Evolutionary conservation across 2,329 filamentous ascomycete species (phyloP).

Genomic region (Claviceps lovelessii): DNA sequence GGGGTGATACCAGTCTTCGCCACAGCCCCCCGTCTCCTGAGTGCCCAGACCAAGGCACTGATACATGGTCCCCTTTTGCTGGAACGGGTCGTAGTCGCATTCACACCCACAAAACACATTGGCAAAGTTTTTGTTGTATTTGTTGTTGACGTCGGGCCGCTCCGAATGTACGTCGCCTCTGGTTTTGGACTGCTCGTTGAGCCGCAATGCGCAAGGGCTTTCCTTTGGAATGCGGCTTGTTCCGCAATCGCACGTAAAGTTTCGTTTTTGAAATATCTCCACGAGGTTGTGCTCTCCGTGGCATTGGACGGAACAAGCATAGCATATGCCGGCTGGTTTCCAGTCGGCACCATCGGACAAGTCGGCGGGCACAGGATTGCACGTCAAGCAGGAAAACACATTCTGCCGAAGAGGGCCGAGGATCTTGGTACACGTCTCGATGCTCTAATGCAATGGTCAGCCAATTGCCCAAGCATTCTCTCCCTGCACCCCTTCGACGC

Average conservation of each 20-base stretch:
- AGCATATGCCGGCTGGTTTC: slow-evolving; percentile 69
- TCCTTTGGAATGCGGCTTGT: slow-evolving; percentile 61
- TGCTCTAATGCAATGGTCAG: slow-evolving; percentile 46
- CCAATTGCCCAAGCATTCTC: slow-evolving; percentile 7
- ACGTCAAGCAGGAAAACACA: slow-evolving; percentile 86
- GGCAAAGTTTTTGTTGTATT: slow-evolving; percentile 90
- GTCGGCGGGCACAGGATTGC: slow-evolving; percentile 62
- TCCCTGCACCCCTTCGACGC: too few species aligned
- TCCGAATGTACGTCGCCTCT: slow-evolving; percentile 70
- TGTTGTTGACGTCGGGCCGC: slow-evolving; percentile 56
- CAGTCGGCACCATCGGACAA: slow-evolving; percentile 39
- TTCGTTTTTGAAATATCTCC: slow-evolving; percentile 88
- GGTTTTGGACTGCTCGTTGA: slow-evolving; percentile 56
- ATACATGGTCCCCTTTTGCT: slow-evolving; percentile 95
- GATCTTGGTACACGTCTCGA: slow-evolving; percentile 83
- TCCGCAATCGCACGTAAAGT: slow-evolving; percentile 94
- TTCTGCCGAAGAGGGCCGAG: slow-evolving; percentile 77
- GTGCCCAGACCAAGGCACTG: slow-evolving; percentile 81
- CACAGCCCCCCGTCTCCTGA: slow-evolving; percentile 71
- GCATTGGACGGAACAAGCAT: slow-evolving; percentile 91
- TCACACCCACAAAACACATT: slow-evolving; percentile 86
- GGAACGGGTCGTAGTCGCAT: slow-evolving; percentile 73
- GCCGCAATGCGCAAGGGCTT: slow-evolving; percentile 61
- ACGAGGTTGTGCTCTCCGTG: slow-evolving; percentile 91
- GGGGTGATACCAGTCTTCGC: slow-evolving; percentile 96